Conservation (phyloP, 192 early-diverging fungal genomes). For the Pilobolus umbonatus region DNA sequence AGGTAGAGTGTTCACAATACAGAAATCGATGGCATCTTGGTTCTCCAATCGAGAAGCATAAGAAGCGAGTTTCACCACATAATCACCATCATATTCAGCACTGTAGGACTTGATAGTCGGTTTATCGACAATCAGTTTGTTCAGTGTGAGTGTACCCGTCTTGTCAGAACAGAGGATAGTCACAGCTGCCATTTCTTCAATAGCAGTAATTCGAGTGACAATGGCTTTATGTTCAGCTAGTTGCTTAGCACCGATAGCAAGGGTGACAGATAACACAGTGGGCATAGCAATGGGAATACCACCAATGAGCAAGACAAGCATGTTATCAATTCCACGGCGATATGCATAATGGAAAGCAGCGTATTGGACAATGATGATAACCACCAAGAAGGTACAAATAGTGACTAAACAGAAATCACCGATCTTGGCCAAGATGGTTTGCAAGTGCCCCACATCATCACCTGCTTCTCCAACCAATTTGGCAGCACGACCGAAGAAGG, state of each 20-base stretch:
- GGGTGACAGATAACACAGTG: conserved; percentile 72
- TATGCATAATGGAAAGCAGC: conserved; percentile 64
- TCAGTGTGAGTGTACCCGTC: conserved; percentile 90
- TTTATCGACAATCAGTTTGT: conserved; percentile 69
- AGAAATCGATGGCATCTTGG: conserved; percentile 80
- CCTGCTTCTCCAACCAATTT: conserved; percentile 69
- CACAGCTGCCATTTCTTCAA: conserved; percentile 73
- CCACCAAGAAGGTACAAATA: conserved; percentile 64
- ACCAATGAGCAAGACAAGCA: conserved; percentile 76
- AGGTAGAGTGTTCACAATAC: conserved; percentile 59
- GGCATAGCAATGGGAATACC: conserved; percentile 82
- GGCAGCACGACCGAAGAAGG: conserved; percentile 80
- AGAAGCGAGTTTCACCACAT: conserved; percentile 61
- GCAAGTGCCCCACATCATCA: conserved; percentile 73
- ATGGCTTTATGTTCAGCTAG: conserved; percentile 78
- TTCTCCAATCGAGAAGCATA: conserved; percentile 73
- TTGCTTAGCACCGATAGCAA: conserved; percentile 75
- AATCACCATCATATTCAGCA: conserved; percentile 52
- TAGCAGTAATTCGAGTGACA: conserved; percentile 73
- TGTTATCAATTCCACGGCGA: conserved; percentile 73
- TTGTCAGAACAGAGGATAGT: conserved; percentile 90
- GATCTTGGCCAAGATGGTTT: conserved; percentile 66
- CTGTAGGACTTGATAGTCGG: conserved; percentile 63
- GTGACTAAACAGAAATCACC: conserved; percentile 74
- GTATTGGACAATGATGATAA: conserved; percentile 65